These are phyloP conservation scores for Adansonia grandidieri DNA, from an alignment of 441 rosid species.

Conservation along the genomic window DNA sequence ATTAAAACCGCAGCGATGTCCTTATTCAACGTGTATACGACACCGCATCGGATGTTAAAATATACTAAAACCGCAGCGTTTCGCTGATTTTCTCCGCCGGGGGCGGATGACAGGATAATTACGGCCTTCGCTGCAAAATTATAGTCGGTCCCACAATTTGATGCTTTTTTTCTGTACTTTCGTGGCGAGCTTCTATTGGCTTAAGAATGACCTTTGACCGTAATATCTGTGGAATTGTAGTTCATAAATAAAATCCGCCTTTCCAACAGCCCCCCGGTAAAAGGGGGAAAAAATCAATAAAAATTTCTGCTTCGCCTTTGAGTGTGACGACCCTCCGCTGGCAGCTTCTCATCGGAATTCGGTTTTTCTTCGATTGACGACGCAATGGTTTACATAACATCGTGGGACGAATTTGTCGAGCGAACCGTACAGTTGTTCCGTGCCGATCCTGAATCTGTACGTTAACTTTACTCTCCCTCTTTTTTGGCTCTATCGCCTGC, in stretches of 20 bases:
- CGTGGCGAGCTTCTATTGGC: conserved; percentile 5
- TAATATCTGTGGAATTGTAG: not conserved
- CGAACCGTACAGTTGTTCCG: conserved; percentile 81
- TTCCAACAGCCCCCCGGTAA: not conserved
- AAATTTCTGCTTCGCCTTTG: not conserved
- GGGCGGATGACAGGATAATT: not conserved
- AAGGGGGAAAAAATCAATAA: not conserved
- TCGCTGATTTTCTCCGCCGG: not conserved
- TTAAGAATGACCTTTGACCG: not conserved
- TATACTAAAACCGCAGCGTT: not conserved
- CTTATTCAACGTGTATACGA: not conserved
- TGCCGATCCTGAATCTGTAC: conserved; percentile 87
- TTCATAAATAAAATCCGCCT: not conserved
- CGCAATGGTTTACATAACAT: conserved; percentile 71
- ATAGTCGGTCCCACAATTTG: not conserved
- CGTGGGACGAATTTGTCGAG: conserved; percentile 94
- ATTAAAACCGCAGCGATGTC: conserved; percentile 12
- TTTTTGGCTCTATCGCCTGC: conserved; percentile 4
- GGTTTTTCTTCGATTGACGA: not conserved
- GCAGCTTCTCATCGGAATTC: not conserved
- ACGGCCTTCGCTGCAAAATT: not conserved
- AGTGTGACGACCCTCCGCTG: not conserved
- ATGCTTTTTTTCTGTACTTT: not conserved
- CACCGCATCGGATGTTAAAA: not conserved
- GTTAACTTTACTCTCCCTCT: conserved; percentile 29